A percentile compares a stretch with the other conserved stretches of the same genome.
Conservation (phyloP, 1,284 basidiomycete genomes). For the Heimioporus retisporus region DNA sequence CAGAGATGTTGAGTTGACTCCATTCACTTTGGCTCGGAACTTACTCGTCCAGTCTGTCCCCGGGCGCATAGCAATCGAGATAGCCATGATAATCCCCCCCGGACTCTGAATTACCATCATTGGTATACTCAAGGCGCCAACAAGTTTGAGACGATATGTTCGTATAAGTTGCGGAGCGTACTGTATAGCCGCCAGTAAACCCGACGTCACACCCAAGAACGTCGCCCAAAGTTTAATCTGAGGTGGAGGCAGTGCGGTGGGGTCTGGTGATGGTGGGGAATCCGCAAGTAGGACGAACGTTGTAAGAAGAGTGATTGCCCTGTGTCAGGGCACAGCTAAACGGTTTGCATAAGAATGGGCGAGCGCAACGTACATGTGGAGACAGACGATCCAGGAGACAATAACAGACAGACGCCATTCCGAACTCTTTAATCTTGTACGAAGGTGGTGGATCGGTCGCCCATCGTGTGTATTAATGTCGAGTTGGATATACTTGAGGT, state of each 20-base stretch:
- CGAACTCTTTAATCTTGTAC: conserved; percentile 61
- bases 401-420: conserved; percentile 84
- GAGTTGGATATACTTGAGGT: conserved; percentile 76
- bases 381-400: conserved; percentile 76
- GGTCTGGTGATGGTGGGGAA: conserved; percentile 52
- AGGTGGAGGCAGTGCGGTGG: conserved; percentile 41
- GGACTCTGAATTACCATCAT: conserved; percentile 98
- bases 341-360: conserved; percentile 16
- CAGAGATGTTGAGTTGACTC: too few relatives aligned
- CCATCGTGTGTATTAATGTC: conserved; percentile 57
- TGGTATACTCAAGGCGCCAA: conserved; percentile 92
- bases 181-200: conserved; percentile 83
- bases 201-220: conserved; percentile 89
- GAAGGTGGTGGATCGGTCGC: conserved; percentile 53
- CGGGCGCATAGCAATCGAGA: conserved; percentile 74
- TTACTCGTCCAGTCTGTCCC: conserved; percentile 91
- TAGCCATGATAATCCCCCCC: conserved; percentile 90
- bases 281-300: conserved; percentile 67
- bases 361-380: conserved; percentile 75
- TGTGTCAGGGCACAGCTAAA: conserved; percentile 39
- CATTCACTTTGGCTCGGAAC: conserved; percentile 29
- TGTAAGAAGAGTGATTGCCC: conserved; percentile 61
- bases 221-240: conserved; percentile 80
- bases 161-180: conserved; percentile 90
- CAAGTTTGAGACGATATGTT: conserved; percentile 84